A percentile compares a stretch with the other conserved stretches of the same genome.
Evolutionary conservation across 2,329 filamentous ascomycete species (phyloP).

Genomic region (Verticillium isaacii): DNA sequence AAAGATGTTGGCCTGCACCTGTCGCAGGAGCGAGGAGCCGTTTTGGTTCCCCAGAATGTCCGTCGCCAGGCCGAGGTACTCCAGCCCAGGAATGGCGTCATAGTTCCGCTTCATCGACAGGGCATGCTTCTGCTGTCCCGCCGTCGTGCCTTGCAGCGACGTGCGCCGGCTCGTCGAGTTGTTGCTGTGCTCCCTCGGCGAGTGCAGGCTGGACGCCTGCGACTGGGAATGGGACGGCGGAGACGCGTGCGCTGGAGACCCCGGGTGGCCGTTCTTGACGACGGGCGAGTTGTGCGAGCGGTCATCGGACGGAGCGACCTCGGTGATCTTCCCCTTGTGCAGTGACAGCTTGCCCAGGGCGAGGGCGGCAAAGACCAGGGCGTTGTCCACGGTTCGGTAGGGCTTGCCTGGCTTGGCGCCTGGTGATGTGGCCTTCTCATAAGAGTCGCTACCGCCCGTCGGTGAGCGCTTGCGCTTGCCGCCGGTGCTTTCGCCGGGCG

Average conservation of each 20-base stretch:
- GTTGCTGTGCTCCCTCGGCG: conserved; percentile 47
- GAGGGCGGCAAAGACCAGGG: conserved; percentile 75
- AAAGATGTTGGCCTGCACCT: conserved; percentile 80
- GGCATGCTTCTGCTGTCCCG: conserved; percentile 4
- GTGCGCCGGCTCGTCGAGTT: conserved; percentile 41
- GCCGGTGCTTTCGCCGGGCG: neutral
- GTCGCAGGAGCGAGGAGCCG: conserved; percentile 73
- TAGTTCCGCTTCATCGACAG: conserved; percentile 53
- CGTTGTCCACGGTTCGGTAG: conserved; percentile 69
- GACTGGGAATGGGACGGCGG: conserved; percentile 47
- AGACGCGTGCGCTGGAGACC: conserved; percentile 51
- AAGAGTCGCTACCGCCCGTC: conserved; percentile 7
- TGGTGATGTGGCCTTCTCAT: conserved; percentile 7
- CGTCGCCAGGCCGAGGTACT: conserved; percentile 82
- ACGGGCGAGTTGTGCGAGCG: conserved; percentile 20
- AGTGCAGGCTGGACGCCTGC: conserved; percentile 37
- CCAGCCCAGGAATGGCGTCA: conserved; percentile 81
- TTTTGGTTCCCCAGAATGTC: conserved; percentile 80
- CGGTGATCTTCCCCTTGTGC: conserved; percentile 48
- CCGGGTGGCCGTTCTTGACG: conserved; percentile 45
- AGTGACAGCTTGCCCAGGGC: conserved; percentile 81
- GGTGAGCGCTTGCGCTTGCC: conserved; percentile 55
- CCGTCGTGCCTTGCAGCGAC: conserved; percentile 40
- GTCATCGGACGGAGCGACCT: conserved; percentile 39
- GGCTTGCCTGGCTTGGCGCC: conserved; percentile 41